Conservation (phyloP, 148 eudicot species). For the Rhododendron ovatum region DNA sequence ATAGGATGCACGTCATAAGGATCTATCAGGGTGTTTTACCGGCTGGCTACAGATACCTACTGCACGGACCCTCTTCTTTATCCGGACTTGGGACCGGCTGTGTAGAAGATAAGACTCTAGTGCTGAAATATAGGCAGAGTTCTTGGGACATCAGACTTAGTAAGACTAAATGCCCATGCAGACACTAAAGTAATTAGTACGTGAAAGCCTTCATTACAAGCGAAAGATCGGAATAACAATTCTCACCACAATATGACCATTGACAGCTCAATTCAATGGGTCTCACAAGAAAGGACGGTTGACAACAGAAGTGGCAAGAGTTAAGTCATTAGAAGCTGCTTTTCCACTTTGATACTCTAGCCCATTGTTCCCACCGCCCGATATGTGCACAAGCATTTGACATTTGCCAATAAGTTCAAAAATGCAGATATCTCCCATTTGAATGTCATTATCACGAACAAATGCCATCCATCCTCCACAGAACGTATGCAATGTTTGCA, state of each 20-base stretch:
- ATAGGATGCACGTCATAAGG: background rate
- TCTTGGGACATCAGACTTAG: background rate
- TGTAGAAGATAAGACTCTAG: background rate
- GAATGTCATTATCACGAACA: conserved; percentile 72
- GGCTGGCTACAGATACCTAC: background rate
- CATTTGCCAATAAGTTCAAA: conserved; percentile 75
- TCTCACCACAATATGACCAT: conserved; percentile 10
- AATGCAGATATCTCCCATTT: conserved; percentile 81
- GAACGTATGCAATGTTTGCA: conserved; percentile 50
- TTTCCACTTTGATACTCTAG: conserved; percentile 42
- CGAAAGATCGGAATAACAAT: background rate
- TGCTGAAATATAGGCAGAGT: background rate
- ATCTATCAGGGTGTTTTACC: background rate
- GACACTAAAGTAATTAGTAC: background rate
- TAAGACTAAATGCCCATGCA: background rate
- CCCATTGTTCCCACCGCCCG: conserved; percentile 55
- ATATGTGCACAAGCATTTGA: conserved; percentile 80
- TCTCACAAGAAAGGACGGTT: background rate
- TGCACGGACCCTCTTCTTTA: background rate
- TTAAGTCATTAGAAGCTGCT: conserved; percentile 16
- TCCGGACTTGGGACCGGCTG: background rate
- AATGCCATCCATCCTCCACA: conserved; percentile 93
- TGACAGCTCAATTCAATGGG: background rate
- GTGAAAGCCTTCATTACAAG: background rate
- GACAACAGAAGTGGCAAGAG: conserved; percentile 17